Percentiles rank a stretch among this genome's conserved stretches.
These are phyloP conservation scores for Populus deltoides DNA, from an alignment of 345 rosid species.

Conservation along the genomic window DNA sequence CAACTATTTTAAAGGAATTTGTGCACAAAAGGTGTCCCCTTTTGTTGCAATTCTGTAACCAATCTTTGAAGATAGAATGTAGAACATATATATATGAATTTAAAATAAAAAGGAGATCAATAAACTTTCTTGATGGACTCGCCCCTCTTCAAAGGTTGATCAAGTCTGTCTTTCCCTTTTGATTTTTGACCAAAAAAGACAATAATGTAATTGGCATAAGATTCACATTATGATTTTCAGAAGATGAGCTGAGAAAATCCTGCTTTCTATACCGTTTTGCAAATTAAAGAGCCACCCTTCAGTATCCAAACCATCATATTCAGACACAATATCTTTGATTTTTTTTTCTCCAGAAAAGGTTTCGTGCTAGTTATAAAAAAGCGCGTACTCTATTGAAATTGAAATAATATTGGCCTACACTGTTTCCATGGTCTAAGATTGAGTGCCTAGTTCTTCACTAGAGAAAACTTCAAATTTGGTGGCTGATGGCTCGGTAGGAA, in stretches of 20 bases:
- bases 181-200: constrained; percentile 19
- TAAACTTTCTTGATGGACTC: constrained; percentile 1
- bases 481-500: not conserved
- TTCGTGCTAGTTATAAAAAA: not conserved
- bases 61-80: not conserved
- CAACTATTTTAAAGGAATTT: not conserved
- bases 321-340: not conserved
- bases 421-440: constrained; percentile 11
- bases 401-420: not conserved
- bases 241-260: not conserved
- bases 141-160: constrained; percentile 11
- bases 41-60: not conserved
- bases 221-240: not conserved
- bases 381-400: not conserved
- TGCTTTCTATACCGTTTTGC: not conserved
- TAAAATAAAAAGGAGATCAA: not conserved
- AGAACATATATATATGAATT: not conserved
- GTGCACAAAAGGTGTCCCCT: not conserved
- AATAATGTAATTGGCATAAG: not conserved
- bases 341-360: not conserved
- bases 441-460: not conserved
- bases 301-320: not conserved
- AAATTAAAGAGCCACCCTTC: not conserved
- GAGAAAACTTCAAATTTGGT: constrained; percentile 1
- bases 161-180: constrained; percentile 1